Percentiles rank a stretch among this genome's conserved stretches.
These are phyloP conservation scores for Flaveria floridana DNA, from an alignment of 140 eudicot species.

Conservation along the genomic window DNA sequence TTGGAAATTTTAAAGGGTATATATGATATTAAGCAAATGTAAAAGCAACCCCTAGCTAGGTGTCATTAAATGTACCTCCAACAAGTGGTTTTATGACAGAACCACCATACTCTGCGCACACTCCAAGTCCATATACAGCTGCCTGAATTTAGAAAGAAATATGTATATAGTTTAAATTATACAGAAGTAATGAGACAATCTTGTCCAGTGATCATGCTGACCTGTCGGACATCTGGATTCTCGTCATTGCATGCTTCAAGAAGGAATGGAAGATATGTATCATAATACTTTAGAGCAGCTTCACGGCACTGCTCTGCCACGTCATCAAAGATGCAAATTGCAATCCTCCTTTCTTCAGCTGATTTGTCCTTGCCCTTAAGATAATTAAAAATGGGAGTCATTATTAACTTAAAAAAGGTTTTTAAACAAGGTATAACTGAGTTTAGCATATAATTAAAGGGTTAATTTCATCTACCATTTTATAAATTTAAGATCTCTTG, in stretches of 20 bases:
- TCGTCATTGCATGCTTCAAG: conserved; percentile 98
- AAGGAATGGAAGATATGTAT: conserved; percentile 88
- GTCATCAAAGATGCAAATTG: conserved; percentile 96
- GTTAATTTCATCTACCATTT: background rate
- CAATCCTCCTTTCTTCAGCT: conserved; percentile 95
- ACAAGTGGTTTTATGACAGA: conserved; percentile 84
- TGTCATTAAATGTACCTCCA: conserved; percentile 55
- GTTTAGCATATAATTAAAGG: background rate
- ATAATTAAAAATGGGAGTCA: background rate
- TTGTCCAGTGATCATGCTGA: conserved; percentile 25
- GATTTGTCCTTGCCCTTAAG: conserved; percentile 96
- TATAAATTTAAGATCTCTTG: background rate
- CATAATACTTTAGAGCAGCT: conserved; percentile 93
- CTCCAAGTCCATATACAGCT: conserved; percentile 98
- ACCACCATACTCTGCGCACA: conserved; percentile 94
- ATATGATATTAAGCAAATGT: background rate
- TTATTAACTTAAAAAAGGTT: background rate
- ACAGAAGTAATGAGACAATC: conserved; percentile 10
- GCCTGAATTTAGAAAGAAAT: conserved; percentile 51
- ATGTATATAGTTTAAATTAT: conserved; percentile 15
- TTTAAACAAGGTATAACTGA: background rate
- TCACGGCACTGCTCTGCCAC: conserved; percentile 99
- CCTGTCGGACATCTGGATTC: conserved; percentile 93
- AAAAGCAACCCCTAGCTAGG: background rate
- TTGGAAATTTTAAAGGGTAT: background rate